A percentile compares a stretch with the other conserved stretches of the same genome.
Conservation (phyloP, 495 filamentous ascomycete species). For the Lasiosphaeriaceae sp. region DNA sequence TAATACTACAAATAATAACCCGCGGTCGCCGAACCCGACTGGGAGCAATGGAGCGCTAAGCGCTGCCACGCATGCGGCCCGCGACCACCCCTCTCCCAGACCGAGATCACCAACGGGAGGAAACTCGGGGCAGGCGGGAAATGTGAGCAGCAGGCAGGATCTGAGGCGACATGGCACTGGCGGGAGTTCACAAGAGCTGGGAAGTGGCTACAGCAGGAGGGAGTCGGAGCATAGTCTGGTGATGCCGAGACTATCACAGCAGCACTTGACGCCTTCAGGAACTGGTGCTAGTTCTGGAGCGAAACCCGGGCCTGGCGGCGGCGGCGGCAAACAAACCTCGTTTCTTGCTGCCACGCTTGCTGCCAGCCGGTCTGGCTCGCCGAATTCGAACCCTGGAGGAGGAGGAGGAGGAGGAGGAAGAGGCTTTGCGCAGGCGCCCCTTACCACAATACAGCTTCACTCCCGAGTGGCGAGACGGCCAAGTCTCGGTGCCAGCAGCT, state of each 20-base stretch:
- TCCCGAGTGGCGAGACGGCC: slow-evolving; percentile 18
- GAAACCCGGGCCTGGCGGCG: slow-evolving; percentile 1
- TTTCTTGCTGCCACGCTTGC: slow-evolving; percentile 55
- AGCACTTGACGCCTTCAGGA: background rate
- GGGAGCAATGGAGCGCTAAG: slow-evolving; percentile 43
- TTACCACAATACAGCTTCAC: slow-evolving; percentile 17
- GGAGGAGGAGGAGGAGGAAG: slow-evolving; percentile 17
- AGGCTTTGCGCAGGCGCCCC: slow-evolving; percentile 8
- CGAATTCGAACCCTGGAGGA: slow-evolving; percentile 29
- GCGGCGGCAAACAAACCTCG: slow-evolving; percentile 35
- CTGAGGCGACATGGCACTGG: slow-evolving; percentile 14
- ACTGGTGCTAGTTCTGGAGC: too few species aligned
- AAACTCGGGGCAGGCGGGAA: too few species aligned
- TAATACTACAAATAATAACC: background rate
- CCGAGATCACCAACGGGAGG: too few species aligned
- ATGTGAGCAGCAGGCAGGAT: background rate
- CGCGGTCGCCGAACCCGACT: slow-evolving; percentile 5
- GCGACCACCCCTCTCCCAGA: slow-evolving; percentile 12
- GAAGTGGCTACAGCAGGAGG: background rate
- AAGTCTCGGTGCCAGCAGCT: slow-evolving; percentile 8
- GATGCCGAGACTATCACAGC: slow-evolving; percentile 12
- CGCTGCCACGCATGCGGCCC: slow-evolving; percentile 40
- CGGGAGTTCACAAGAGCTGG: slow-evolving; percentile 3
- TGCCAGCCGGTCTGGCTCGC: slow-evolving; percentile 47
- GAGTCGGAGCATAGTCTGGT: slow-evolving; percentile 6